A percentile compares a stretch with the other conserved stretches of the same genome.
phyloP scores from a whole-genome alignment of 2,329 filamentous ascomycete genomes.

The Scytalidium sp. region DNA sequence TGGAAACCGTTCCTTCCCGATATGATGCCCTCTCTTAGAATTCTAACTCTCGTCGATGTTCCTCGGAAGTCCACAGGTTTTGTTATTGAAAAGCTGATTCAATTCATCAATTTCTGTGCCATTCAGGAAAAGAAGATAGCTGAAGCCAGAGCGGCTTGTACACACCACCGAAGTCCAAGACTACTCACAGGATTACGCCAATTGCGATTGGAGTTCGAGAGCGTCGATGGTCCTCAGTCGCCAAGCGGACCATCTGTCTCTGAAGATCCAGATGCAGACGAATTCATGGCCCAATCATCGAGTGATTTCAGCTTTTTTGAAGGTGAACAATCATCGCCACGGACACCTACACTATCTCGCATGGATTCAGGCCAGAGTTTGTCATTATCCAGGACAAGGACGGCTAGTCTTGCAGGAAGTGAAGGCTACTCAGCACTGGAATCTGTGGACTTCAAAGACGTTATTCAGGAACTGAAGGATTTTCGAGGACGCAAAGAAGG shows the following conservation, averaged over 20 bases:
- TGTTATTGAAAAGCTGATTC: conserved; percentile 43
- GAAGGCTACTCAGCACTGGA: background rate
- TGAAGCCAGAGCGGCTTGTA: conserved; percentile 14
- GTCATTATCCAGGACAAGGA: background rate
- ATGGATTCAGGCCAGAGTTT: background rate
- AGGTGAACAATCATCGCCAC: background rate
- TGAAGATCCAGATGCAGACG: conserved; percentile 22
- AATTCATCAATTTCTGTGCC: conserved; percentile 45
- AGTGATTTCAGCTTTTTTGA: conserved; percentile 27
- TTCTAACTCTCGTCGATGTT: conserved; percentile 51
- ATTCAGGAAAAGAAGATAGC: conserved; percentile 47
- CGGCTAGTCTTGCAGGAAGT: background rate
- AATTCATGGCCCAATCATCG: conserved; percentile 10
- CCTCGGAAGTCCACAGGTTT: conserved; percentile 51
- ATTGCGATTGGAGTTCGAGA: conserved; percentile 50
- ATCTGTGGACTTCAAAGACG: conserved; percentile 5
- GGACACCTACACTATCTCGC: background rate
- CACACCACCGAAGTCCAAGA: conserved; percentile 34
- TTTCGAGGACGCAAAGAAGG: conserved; percentile 8
- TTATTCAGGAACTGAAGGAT: conserved; percentile 14
- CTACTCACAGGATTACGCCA: conserved; percentile 50
- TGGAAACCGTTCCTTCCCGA: conserved; percentile 44
- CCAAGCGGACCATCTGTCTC: conserved; percentile 12
- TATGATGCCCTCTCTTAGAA: conserved; percentile 52
- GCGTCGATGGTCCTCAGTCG: background rate